These are phyloP conservation scores for Teratosphaeria epicoccoides DNA, from an alignment of 2,329 filamentous ascomycete genomes.

Conservation along the genomic window DNA sequence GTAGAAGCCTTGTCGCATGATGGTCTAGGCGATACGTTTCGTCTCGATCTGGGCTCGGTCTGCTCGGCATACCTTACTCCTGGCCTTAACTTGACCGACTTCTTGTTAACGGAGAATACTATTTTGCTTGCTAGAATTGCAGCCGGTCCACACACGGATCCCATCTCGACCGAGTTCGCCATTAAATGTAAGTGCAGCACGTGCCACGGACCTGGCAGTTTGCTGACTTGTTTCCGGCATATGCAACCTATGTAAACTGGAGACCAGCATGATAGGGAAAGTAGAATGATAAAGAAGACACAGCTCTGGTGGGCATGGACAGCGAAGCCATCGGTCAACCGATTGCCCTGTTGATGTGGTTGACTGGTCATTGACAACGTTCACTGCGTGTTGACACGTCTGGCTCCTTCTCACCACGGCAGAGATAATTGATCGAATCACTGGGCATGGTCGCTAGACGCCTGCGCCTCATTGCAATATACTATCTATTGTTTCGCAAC, in stretches of 20 bases:
- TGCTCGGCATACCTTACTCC: slow-evolving; percentile 31
- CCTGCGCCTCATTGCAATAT: too few relatives aligned
- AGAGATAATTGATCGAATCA: too few relatives aligned
- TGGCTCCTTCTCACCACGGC: too few relatives aligned
- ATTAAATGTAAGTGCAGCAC: slow-evolving; percentile 25
- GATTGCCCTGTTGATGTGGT: too few relatives aligned
- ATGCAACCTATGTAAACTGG: background rate
- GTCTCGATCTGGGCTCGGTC: slow-evolving; percentile 32
- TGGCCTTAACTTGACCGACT: slow-evolving; percentile 34
- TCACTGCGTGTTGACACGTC: too few relatives aligned
- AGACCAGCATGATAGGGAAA: background rate
- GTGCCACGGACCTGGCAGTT: background rate
- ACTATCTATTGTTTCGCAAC: too few relatives aligned
- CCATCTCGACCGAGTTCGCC: slow-evolving; percentile 30
- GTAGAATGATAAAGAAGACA: background rate
- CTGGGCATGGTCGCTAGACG: too few relatives aligned
- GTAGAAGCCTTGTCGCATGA: slow-evolving; percentile 40
- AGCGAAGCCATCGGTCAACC: too few relatives aligned
- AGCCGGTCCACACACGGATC: slow-evolving; percentile 26
- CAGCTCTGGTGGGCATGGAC: background rate
- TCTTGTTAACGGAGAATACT: slow-evolving; percentile 36
- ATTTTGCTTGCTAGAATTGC: slow-evolving; percentile 31
- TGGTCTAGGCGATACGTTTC: slow-evolving; percentile 32
- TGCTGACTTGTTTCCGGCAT: background rate
- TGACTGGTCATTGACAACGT: too few relatives aligned